A percentile compares a stretch with the other conserved stretches of the same genome.
Evolutionary conservation across 108 stramenopile species (phyloP).

Genomic region (Hondaea fermentalgiana): DNA sequence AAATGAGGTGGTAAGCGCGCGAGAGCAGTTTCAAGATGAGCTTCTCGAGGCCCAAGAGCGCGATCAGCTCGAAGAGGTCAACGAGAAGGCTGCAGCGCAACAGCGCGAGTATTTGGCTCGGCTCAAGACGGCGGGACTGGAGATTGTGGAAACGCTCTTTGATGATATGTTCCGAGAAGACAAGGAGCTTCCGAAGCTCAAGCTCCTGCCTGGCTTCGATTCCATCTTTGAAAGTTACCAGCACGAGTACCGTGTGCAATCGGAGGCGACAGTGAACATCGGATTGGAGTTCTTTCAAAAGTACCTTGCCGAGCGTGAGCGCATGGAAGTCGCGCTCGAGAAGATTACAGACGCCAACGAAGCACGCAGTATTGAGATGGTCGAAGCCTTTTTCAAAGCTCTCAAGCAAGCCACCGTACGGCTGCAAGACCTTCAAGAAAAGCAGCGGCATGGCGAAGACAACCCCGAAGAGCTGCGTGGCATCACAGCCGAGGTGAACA

Average conservation of each 20-base stretch:
- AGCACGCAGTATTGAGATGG: not conserved
- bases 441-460: not conserved
- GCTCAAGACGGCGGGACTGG: constrained; percentile 34
- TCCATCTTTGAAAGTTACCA: constrained; percentile 35
- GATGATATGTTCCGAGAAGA: constrained; percentile 53
- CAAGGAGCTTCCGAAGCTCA: constrained; percentile 38
- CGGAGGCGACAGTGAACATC: constrained; percentile 15
- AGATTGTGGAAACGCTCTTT: constrained; percentile 45
- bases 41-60: constrained; percentile 54
- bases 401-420: not conserved
- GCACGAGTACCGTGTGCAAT: constrained; percentile 21
- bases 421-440: not conserved
- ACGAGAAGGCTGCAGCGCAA: constrained; percentile 36
- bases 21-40: constrained; percentile 56
- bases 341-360: constrained; percentile 17
- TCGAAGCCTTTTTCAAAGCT: constrained; percentile 23
- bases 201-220: constrained; percentile 41
- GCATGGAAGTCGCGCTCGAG: constrained; percentile 25
- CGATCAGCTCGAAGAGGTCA: constrained; percentile 41
- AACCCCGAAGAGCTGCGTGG: not conserved
- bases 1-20: constrained; percentile 19
- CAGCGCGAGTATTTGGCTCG: constrained; percentile 16
- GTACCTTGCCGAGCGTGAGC: not conserved
- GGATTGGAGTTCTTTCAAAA: constrained; percentile 20
- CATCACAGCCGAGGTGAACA: not conserved